Conservation (phyloP, 495 filamentous ascomycete species). For the Penicillium parvum region DNA sequence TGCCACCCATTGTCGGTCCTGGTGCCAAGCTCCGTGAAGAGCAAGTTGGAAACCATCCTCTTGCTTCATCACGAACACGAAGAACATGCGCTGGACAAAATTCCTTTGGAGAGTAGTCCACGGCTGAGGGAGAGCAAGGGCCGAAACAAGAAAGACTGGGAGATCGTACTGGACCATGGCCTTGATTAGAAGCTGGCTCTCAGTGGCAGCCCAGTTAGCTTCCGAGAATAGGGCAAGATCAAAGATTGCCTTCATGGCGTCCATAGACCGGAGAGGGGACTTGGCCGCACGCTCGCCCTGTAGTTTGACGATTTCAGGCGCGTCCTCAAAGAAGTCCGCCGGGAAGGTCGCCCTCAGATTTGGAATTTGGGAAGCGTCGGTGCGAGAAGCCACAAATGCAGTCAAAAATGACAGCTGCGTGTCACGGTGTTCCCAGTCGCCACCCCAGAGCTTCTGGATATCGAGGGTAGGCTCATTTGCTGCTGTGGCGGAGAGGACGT, state of each 20-base stretch:
- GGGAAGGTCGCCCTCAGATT: slow-evolving; percentile 74
- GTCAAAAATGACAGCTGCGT: slow-evolving; percentile 88
- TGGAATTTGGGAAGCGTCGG: slow-evolving; percentile 79
- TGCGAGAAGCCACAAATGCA: slow-evolving; percentile 70
- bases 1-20: slow-evolving; percentile 77
- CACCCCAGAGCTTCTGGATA: slow-evolving; percentile 86
- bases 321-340: slow-evolving; percentile 67
- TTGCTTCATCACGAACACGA: slow-evolving; percentile 58
- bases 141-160: slow-evolving; percentile 71
- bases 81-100: slow-evolving; percentile 57
- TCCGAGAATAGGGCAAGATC: slow-evolving; percentile 66
- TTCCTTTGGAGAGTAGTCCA: slow-evolving; percentile 60
- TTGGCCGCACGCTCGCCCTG: slow-evolving; percentile 70
- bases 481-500: slow-evolving; percentile 67
- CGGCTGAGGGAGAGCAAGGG: slow-evolving; percentile 62
- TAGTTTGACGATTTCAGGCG: slow-evolving; percentile 62
- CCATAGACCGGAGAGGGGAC: slow-evolving; percentile 83
- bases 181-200: slow-evolving; percentile 58
- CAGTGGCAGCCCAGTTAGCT: slow-evolving; percentile 58
- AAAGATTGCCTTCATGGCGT: slow-evolving; percentile 78
- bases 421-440: slow-evolving; percentile 76
- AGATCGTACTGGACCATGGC: slow-evolving; percentile 49
- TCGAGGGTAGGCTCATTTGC: slow-evolving; percentile 58
- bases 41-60: slow-evolving; percentile 75
- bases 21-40: slow-evolving; percentile 81